Evolutionary conservation across 148 eudicot genomes (phyloP).

Genomic region (Spergularia bocconei): DNA sequence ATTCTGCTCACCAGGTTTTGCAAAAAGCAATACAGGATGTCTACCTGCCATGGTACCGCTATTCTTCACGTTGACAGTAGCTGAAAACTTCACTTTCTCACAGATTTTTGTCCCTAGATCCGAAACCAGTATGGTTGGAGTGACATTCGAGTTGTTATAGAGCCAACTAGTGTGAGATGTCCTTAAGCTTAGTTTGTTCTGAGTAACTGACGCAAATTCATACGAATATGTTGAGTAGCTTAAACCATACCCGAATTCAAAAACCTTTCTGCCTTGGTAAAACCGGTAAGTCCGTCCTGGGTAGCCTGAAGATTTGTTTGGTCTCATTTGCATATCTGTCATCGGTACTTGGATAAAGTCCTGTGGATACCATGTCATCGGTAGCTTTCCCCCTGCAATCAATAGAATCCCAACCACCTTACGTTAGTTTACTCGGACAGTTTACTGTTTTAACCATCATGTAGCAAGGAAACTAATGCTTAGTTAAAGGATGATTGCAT

Average conservation of each 20-base stretch:
- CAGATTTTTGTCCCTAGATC: constrained; percentile 35
- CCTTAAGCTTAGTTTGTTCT: constrained; percentile 27
- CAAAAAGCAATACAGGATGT: constrained; percentile 53
- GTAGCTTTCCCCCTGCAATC: constrained; percentile 64
- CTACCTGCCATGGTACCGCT: constrained; percentile 47
- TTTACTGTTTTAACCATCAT: not conserved
- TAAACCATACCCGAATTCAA: constrained; percentile 69
- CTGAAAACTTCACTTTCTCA: constrained; percentile 41
- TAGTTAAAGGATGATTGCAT: not conserved
- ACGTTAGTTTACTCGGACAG: not conserved
- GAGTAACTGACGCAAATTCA: constrained; percentile 36
- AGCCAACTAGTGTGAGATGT: constrained; percentile 6
- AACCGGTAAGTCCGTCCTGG: constrained; percentile 86
- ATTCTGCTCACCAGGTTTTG: constrained; percentile 27
- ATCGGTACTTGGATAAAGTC: constrained; percentile 55
- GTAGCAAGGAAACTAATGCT: not conserved
- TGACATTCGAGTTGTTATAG: constrained; percentile 15
- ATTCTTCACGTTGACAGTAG: constrained; percentile 45
- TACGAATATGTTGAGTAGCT: constrained; percentile 66
- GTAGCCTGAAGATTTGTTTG: constrained; percentile 57
- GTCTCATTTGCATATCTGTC: constrained; percentile 89
- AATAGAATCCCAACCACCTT: not conserved
- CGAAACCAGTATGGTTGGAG: constrained; percentile 33
- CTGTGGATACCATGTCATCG: constrained; percentile 78
- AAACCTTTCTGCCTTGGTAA: constrained; percentile 65